These are phyloP conservation scores for Sporisorium reilianum DNA, from an alignment of 1,284 basidiomycete genomes.

Conservation along the genomic window DNA sequence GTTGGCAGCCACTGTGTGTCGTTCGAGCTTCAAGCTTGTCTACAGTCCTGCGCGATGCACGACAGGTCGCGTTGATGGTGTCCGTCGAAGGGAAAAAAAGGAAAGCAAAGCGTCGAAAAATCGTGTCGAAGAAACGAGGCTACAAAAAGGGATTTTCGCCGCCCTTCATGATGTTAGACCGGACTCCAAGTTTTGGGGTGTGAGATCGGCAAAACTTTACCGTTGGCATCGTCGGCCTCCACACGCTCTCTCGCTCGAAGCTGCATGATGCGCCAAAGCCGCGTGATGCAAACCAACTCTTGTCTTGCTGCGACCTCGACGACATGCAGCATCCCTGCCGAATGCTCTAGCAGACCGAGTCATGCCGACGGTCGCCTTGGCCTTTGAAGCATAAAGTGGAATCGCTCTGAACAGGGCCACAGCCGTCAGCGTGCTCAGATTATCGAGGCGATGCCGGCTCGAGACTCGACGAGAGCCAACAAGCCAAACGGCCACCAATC, in stretches of 20 bases:
- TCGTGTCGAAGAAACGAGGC: too few species aligned
- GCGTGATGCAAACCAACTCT: too few species aligned
- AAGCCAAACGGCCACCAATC: neutral
- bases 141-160: neutral
- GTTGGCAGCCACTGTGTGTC: too few species aligned
- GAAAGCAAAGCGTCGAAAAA: too few species aligned
- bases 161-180: neutral
- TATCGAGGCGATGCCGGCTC: slow-evolving; percentile 9
- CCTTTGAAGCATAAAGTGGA: neutral
- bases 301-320: neutral
- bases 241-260: neutral
- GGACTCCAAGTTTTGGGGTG: neutral
- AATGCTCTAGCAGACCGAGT: neutral
- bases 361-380: neutral
- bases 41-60: too few species aligned
- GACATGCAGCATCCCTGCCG: neutral
- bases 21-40: too few species aligned
- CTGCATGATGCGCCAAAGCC: neutral
- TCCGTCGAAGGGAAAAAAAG: too few species aligned
- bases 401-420: neutral
- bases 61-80: too few species aligned
- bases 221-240: neutral
- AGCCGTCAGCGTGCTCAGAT: neutral
- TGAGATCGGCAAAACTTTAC: slow-evolving; percentile 1
- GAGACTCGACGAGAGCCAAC: neutral